Conservation (phyloP, 495 filamentous ascomycete species). For the Xylaria grammica region DNA sequence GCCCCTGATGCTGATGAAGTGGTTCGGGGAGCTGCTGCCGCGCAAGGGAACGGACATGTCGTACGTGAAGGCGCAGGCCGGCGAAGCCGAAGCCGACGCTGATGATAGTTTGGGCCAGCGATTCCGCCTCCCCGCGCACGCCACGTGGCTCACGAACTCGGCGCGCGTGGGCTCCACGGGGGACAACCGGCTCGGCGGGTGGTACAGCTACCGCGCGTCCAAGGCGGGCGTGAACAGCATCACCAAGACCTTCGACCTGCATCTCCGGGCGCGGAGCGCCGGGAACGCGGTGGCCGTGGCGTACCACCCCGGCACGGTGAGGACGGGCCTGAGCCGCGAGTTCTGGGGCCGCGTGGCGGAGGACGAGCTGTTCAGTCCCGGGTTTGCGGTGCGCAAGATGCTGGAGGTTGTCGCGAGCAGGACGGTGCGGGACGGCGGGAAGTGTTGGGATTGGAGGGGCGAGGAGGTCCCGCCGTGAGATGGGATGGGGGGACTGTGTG, state of each 20-base stretch:
- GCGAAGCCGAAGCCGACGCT: not conserved
- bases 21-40: constrained; percentile 71
- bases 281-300: constrained; percentile 67
- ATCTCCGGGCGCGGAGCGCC: constrained; percentile 58
- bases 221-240: constrained; percentile 76
- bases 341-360: constrained; percentile 68
- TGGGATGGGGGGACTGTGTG: no score
- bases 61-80: constrained; percentile 19
- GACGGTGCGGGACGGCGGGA: constrained; percentile 60
- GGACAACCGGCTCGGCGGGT: constrained; percentile 73
- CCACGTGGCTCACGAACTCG: constrained; percentile 72
- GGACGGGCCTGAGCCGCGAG: constrained; percentile 71
- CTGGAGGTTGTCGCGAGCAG: constrained; percentile 56
- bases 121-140: constrained; percentile 40
- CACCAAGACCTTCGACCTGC: constrained; percentile 74
- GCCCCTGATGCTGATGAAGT: constrained; percentile 75
- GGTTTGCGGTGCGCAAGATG: constrained; percentile 66
- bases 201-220: constrained; percentile 76
- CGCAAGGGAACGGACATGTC: constrained; percentile 41
- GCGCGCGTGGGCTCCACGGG: constrained; percentile 76
- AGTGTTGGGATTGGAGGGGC: constrained; percentile 80
- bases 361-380: constrained; percentile 66
- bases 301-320: constrained; percentile 86
- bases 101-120: no score
- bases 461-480: constrained; percentile 67